Evolutionary conservation across 345 rosid genomes (phyloP).

Genomic region (Excoecaria cochinchinensis): DNA sequence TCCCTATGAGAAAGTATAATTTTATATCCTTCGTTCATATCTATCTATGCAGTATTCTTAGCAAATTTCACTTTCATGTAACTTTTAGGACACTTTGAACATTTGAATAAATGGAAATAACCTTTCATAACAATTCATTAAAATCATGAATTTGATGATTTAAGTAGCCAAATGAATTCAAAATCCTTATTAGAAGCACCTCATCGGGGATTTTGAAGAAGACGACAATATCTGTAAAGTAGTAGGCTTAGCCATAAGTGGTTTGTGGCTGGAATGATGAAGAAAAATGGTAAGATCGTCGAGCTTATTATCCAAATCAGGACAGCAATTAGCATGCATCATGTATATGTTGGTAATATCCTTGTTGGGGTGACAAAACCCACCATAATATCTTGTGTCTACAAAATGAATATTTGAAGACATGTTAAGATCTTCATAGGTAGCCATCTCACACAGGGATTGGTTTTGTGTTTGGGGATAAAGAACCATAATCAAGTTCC

Average conservation of each 20-base stretch:
- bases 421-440: neutral
- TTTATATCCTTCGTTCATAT: no score
- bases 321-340: constrained; percentile 46
- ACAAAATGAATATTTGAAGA: constrained; percentile 1
- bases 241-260: neutral
- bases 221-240: neutral
- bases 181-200: constrained; percentile 7
- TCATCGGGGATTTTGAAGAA: constrained; percentile 16
- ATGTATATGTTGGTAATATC: constrained; percentile 31
- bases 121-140: no score
- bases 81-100: no score
- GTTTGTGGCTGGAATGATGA: constrained; percentile 33
- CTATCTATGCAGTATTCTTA: no score
- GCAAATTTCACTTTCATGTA: no score
- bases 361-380: constrained; percentile 27
- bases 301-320: constrained; percentile 34
- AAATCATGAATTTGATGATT: no score
- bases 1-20: neutral
- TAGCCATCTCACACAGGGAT: constrained; percentile 22
- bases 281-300: constrained; percentile 41
- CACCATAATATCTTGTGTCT: constrained; percentile 16
- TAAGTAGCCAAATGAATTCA: neutral
- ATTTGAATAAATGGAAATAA: no score
- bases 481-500: constrained; percentile 23
- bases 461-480: constrained; percentile 18